Evolutionary conservation across 805 yeast genomes (phyloP), one percentile per base, ranked within the genome.

Genomic region (Saccharomyces eubayanus): DNA sequence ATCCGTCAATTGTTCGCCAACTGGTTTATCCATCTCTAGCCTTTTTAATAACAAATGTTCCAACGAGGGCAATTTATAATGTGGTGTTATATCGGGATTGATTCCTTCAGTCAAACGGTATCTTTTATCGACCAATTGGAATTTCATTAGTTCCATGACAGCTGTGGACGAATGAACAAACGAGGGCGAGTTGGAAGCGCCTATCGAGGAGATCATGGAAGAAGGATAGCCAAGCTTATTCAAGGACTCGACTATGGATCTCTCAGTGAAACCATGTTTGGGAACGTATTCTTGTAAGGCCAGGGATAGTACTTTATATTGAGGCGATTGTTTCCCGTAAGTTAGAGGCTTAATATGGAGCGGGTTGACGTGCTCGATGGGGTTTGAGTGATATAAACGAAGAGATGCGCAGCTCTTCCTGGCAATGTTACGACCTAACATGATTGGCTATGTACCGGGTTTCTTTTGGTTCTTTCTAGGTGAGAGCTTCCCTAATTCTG

Each of bases 81-180:
- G 27, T 12, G 41, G 28, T 47, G 65, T 66, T 50, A 63, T 53
- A 27, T 66, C 69, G 30, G 64, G 63, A n/a, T 63, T 60, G 51
- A 70, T 59, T 49, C 72, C 63, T 36, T 67, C 65, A 50, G 74
- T 73, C 58, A 84, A 60, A 51, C 71, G 72, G 31, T 67, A 54
- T 60, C 82, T 74, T 59, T 80, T 75, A 67, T 75, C 74, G 47
- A 78, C 75, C 46, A 83, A 64, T 68, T 83, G 81, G 54, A 80
- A 77, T 66, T 75, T 79, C 50, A 83, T 77, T 56, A 86, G 77
- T 51, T 82, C 81, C 60, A 66, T 55, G 2, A 66, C 66, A 28
- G 72, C 69, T 28, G 72, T 66, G 3, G 71, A 65, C 1, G 66
- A 61, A 55, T 67, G 70, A 20, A 67, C 51, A 29, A 67, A 55